Percentiles rank a stretch among this genome's conserved stretches.
These are phyloP conservation scores for Trichothecium roseum DNA, from an alignment of 2,329 filamentous ascomycete genomes.

Conservation along the genomic window DNA sequence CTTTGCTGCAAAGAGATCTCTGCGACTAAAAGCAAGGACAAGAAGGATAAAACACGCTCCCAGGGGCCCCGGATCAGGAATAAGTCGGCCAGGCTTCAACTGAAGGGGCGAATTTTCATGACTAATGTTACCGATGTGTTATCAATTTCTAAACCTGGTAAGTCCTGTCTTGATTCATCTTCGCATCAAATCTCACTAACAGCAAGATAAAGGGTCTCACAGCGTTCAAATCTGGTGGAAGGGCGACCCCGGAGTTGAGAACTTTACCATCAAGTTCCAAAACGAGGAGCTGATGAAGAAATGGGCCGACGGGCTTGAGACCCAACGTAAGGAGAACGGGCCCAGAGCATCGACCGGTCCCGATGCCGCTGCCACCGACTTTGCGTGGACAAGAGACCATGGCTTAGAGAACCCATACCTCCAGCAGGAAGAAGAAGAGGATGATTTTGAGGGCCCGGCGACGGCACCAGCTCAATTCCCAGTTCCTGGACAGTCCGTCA, in stretches of 20 bases:
- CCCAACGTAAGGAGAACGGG: constrained; percentile 56
- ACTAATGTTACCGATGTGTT: constrained; percentile 96
- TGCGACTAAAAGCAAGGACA: constrained; percentile 72
- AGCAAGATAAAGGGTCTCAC: constrained; percentile 58
- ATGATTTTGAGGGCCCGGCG: constrained; percentile 30
- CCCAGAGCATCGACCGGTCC: constrained; percentile 35
- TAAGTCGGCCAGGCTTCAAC: constrained; percentile 72
- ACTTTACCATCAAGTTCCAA: constrained; percentile 87
- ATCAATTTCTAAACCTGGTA: constrained; percentile 78
- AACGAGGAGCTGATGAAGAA: constrained; percentile 91
- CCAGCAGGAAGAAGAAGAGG: constrained; percentile 53
- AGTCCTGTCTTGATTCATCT: constrained; percentile 12
- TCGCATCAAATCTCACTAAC: not conserved
- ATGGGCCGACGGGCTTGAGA: constrained; percentile 74
- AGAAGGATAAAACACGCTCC: constrained; percentile 53
- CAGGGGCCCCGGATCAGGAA: constrained; percentile 46
- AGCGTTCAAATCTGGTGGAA: constrained; percentile 99
- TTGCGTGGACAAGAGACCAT: constrained; percentile 67
- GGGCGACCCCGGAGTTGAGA: constrained; percentile 88
- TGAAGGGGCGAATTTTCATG: constrained; percentile 98
- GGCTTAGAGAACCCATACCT: constrained; percentile 76
- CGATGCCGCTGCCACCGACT: constrained; percentile 55
- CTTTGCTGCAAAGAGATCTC: constrained; percentile 95
- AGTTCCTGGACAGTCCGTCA: constrained; percentile 13
- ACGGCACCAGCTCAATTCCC: constrained; percentile 25